These are phyloP conservation scores for Cyberlindnera mycetangii DNA, from an alignment of 805 yeast species.

Conservation along the genomic window DNA sequence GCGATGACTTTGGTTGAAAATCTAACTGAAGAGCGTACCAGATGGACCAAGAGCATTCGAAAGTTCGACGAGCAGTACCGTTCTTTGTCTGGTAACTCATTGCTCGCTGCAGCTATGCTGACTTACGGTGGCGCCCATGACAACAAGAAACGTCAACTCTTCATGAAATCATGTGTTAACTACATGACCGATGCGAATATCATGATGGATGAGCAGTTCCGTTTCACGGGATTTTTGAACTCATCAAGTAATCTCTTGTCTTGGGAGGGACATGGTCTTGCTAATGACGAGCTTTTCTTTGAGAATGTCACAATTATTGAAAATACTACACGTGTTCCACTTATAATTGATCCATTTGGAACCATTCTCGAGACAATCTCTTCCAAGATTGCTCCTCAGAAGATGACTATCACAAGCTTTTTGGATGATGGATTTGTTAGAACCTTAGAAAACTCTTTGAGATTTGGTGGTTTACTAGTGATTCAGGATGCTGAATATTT, in stretches of 20 bases:
- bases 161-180: conserved; percentile 36
- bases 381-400: conserved; percentile 31
- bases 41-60: conserved; percentile 69
- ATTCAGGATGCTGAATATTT: conserved; percentile 77
- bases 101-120: conserved; percentile 59
- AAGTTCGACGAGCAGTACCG: conserved; percentile 46
- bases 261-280: conserved; percentile 56
- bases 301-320: conserved; percentile 62
- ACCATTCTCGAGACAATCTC: conserved; percentile 40
- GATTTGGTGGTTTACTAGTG: conserved; percentile 77
- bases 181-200: conserved; percentile 38
- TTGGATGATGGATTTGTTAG: conserved; percentile 62
- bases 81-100: conserved; percentile 58
- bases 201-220: conserved; percentile 35
- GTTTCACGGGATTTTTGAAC: conserved; percentile 36
- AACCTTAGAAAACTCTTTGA: conserved; percentile 72
- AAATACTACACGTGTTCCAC: conserved; percentile 41
- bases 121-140: conserved; percentile 61
- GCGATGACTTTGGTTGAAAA: conserved; percentile 61
- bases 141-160: conserved; percentile 40
- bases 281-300: conserved; percentile 55
- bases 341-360: conserved; percentile 72
- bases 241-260: conserved; percentile 37
- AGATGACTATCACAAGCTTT: conserved; percentile 62
- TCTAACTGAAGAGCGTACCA: conserved; percentile 59